Evolutionary conservation across 495 filamentous ascomycete genomes (phyloP).

Genomic region (Monascus purpureus): DNA sequence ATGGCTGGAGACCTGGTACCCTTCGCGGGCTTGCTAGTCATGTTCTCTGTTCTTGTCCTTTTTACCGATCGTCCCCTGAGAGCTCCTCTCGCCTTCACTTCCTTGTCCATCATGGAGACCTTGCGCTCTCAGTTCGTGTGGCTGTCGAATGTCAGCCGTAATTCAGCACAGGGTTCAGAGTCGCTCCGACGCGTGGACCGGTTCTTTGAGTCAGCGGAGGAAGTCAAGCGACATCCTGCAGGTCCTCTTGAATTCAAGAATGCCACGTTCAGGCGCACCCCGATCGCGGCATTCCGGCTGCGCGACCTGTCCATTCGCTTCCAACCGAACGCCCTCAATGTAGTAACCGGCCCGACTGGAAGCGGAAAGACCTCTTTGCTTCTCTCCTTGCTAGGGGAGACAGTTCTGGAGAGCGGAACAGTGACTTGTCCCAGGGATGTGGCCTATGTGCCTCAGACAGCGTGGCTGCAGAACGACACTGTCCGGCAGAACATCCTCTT

Average conservation of each 20-base stretch:
- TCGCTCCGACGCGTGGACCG: slow-evolving; percentile 32
- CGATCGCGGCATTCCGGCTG: slow-evolving; percentile 23
- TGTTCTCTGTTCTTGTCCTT: slow-evolving; percentile 26
- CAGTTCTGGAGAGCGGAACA: slow-evolving; percentile 44
- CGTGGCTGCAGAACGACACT: slow-evolving; percentile 72
- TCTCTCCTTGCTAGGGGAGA: slow-evolving; percentile 55
- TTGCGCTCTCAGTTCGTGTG: slow-evolving; percentile 28
- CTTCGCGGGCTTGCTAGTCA: slow-evolving; percentile 25
- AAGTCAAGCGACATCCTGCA: slow-evolving; percentile 23
- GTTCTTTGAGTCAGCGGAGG: slow-evolving; percentile 27
- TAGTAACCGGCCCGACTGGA: slow-evolving; percentile 36
- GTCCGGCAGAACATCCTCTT: slow-evolving; percentile 68
- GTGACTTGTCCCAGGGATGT: slow-evolving; percentile 64
- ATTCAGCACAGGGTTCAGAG: slow-evolving; percentile 23
- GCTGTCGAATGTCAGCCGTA: slow-evolving; percentile 23
- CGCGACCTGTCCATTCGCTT: slow-evolving; percentile 34
- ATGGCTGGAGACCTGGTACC: slow-evolving; percentile 24
- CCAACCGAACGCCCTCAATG: slow-evolving; percentile 35
- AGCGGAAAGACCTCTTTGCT: slow-evolving; percentile 56
- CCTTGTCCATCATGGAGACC: slow-evolving; percentile 27
- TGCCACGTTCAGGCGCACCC: slow-evolving; percentile 12
- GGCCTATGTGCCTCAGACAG: slow-evolving; percentile 61
- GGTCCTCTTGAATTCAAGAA: slow-evolving; percentile 27
- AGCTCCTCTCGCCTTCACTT: slow-evolving; percentile 35
- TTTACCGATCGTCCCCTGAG: slow-evolving; percentile 27